phyloP scores from a whole-genome alignment of 1,284 basidiomycete genomes.

The Paramarasmius palmivorus region DNA sequence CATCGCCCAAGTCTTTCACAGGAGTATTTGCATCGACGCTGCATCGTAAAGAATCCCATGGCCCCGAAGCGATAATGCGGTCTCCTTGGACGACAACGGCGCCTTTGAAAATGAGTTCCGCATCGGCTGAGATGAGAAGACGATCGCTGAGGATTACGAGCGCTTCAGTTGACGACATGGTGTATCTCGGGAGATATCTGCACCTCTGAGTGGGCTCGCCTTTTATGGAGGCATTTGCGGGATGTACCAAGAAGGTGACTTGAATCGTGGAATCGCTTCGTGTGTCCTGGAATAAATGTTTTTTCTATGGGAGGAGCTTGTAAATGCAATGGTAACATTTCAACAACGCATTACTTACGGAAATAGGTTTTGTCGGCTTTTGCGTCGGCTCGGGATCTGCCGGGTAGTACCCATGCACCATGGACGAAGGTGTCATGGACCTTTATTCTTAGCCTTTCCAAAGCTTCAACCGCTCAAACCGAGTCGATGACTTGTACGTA shows the following conservation, averaged over 20 bases:
- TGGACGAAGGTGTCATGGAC: too few relatives aligned
- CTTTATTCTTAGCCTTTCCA: too few relatives aligned
- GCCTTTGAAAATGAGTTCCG: slow-evolving; percentile 12
- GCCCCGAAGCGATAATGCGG: slow-evolving; percentile 9
- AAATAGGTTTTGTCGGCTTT: neutral
- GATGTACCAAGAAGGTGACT: neutral
- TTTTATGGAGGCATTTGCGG: neutral
- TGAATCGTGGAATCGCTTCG: slow-evolving; percentile 4
- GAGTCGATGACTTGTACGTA: too few relatives aligned
- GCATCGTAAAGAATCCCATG: slow-evolving; percentile 3
- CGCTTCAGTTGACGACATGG: neutral
- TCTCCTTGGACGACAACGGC: slow-evolving; percentile 10
- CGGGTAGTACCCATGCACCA: neutral
- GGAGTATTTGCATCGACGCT: slow-evolving; percentile 2
- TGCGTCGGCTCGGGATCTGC: neutral
- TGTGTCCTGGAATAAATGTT: neutral
- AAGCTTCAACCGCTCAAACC: too few relatives aligned
- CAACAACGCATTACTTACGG: neutral
- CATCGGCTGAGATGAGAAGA: slow-evolving; percentile 8
- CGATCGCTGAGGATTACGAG: slow-evolving; percentile 6
- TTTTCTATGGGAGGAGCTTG: slow-evolving; percentile 3
- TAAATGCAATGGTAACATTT: neutral
- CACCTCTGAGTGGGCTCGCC: too few relatives aligned
- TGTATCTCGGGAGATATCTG: neutral
- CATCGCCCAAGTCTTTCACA: slow-evolving; percentile 11